Conservation (phyloP, 805 yeast species). For the Yarrowia keelungensis region DNA sequence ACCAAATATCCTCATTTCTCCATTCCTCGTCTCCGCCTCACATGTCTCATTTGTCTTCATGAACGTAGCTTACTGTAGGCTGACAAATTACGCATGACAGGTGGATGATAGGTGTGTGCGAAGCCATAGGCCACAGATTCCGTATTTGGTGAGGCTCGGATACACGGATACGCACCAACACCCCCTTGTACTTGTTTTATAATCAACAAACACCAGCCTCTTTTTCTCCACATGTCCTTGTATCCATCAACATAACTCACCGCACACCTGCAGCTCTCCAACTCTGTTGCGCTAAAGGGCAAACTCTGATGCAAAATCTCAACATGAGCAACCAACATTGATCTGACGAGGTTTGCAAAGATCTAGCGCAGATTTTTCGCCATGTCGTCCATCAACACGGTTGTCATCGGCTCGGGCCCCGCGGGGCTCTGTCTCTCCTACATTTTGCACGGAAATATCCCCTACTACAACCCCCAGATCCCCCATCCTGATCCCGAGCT, state of each 20-base stretch:
- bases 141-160: too few relatives aligned
- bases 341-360: not conserved
- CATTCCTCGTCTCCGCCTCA: not conserved
- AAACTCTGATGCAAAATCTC: constrained; percentile 20
- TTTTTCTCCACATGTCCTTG: not conserved
- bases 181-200: too few relatives aligned
- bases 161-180: too few relatives aligned
- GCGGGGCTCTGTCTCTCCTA: constrained; percentile 48
- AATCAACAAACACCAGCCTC: not conserved
- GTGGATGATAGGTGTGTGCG: not conserved
- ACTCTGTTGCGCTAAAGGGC: constrained; percentile 4
- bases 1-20: too few relatives aligned
- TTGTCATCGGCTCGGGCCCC: constrained; percentile 48
- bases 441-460: constrained; percentile 48
- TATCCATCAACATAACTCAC: not conserved
- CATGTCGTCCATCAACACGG: constrained; percentile 34
- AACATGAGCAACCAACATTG: constrained; percentile 20
- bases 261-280: constrained; percentile 17
- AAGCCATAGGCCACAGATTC: too few relatives aligned
- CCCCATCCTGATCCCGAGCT: constrained; percentile 48
- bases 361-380: too few relatives aligned
- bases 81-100: constrained; percentile 8
- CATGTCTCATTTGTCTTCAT: not conserved
- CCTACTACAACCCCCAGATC: constrained; percentile 47
- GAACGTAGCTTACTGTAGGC: not conserved